phyloP scores from a whole-genome alignment of 768 basidiomycete genomes.

The Pisolithus sp. region DNA sequence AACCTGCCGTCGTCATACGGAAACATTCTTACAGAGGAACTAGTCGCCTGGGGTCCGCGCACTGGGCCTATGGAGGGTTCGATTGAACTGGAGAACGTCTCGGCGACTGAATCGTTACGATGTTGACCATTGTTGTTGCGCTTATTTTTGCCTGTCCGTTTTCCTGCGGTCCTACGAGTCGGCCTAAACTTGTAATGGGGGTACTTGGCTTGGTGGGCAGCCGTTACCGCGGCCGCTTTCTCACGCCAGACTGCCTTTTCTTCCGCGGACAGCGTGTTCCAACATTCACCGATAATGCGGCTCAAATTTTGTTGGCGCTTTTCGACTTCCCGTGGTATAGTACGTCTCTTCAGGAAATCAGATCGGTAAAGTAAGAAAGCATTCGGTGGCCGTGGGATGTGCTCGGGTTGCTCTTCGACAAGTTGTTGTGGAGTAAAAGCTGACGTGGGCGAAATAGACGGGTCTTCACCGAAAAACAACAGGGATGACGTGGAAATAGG shows the following conservation, averaged over 20 bases:
- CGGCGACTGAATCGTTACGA: slow-evolving; percentile 29
- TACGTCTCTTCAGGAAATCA: slow-evolving; percentile 38
- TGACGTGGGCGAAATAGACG: neutral
- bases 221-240: slow-evolving; percentile 22
- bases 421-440: neutral
- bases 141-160: slow-evolving; percentile 19
- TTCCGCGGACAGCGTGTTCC: slow-evolving; percentile 36
- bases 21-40: slow-evolving; percentile 13
- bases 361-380: slow-evolving; percentile 56
- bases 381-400: slow-evolving; percentile 46
- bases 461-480: neutral
- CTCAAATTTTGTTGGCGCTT: slow-evolving; percentile 51
- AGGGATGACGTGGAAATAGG: slow-evolving; percentile 2
- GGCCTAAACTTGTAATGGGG: slow-evolving; percentile 26
- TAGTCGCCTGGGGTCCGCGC: slow-evolving; percentile 27
- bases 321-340: slow-evolving; percentile 39
- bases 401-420: slow-evolving; percentile 11
- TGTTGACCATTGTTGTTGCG: slow-evolving; percentile 17
- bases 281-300: slow-evolving; percentile 46
- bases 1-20: slow-evolving; percentile 13
- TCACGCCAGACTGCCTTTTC: slow-evolving; percentile 33
- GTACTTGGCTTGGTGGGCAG: slow-evolving; percentile 23
- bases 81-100: slow-evolving; percentile 26
- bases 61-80: slow-evolving; percentile 32
- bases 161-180: slow-evolving; percentile 15